Evolutionary conservation across 176 grass and related monocot species (phyloP).

Genomic region (Musa troglodytarum): DNA sequence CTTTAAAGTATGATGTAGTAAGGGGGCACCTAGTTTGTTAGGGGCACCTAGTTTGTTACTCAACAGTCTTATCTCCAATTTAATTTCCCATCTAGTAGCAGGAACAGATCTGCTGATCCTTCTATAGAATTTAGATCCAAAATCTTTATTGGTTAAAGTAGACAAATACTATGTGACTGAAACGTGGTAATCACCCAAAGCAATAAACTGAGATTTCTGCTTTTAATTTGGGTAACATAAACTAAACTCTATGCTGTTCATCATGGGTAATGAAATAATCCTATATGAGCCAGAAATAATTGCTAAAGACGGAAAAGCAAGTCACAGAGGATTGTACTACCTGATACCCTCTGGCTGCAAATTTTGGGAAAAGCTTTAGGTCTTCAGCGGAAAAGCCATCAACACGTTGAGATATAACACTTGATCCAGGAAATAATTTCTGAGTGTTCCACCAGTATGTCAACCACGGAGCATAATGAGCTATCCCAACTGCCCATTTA

Average conservation of each 20-base stretch:
- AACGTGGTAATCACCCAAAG: not conserved
- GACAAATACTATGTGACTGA: not conserved
- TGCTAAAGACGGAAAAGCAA: not conserved
- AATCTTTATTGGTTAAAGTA: not conserved
- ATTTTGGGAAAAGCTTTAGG: conserved; percentile 47
- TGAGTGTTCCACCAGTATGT: conserved; percentile 69
- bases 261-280: not conserved
- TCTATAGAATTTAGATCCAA: not conserved
- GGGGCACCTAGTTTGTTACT: no score
- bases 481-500: conserved; percentile 50
- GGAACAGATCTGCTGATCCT: not conserved
- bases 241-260: not conserved
- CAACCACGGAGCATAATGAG: conserved; percentile 61
- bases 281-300: not conserved
- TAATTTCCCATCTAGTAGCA: no score
- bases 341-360: conserved; percentile 23
- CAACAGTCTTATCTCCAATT: no score
- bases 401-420: conserved; percentile 31
- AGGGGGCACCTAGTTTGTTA: no score
- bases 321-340: not conserved
- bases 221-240: not conserved
- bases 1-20: no score
- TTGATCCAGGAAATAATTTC: conserved; percentile 61
- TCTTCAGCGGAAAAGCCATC: conserved; percentile 55
- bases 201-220: not conserved